phyloP scores from a whole-genome alignment of 441 rosid genomes.

The Croton laevigatus region DNA sequence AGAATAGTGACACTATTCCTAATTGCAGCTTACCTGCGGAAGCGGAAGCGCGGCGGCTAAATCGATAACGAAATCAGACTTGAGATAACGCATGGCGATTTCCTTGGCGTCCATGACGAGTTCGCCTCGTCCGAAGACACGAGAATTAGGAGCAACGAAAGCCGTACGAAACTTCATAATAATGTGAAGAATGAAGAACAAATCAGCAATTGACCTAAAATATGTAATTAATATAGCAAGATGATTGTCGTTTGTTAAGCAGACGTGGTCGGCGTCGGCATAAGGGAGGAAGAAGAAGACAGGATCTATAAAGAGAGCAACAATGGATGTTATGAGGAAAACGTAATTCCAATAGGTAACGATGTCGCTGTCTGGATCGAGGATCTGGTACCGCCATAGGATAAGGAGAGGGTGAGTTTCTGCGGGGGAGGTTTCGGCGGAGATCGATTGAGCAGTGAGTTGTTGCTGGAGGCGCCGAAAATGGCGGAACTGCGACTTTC shows the following conservation, averaged over 20 bases:
- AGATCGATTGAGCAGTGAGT: slow-evolving; percentile 37
- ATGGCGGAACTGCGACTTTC: slow-evolving; percentile 21
- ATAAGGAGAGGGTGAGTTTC: slow-evolving; percentile 39
- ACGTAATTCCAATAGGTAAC: slow-evolving; percentile 70
- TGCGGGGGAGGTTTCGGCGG: slow-evolving; percentile 18
- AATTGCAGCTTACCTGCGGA: slow-evolving; percentile 56
- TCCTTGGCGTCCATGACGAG: slow-evolving; percentile 67
- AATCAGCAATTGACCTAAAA: slow-evolving; percentile 59
- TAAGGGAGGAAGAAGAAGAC: slow-evolving; percentile 71
- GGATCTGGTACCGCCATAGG: slow-evolving; percentile 56
- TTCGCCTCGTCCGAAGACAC: slow-evolving; percentile 90
- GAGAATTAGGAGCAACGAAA: slow-evolving; percentile 62
- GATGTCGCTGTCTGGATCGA: slow-evolving; percentile 72
- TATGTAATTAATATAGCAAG: slow-evolving; percentile 58
- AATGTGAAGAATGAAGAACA: slow-evolving; percentile 61
- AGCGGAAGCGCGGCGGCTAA: slow-evolving; percentile 81
- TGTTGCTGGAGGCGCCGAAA: slow-evolving; percentile 20
- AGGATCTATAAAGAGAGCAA: slow-evolving; percentile 83
- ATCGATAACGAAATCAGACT: slow-evolving; percentile 63
- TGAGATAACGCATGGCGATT: slow-evolving; percentile 65
- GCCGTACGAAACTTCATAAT: slow-evolving; percentile 73
- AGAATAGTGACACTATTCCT: neutral
- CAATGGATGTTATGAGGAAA: slow-evolving; percentile 66
- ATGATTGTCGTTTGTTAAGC: slow-evolving; percentile 44
- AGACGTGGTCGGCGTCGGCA: slow-evolving; percentile 36